Conservation (phyloP, 345 rosid genomes). For the Hibiscus tridactylites region DNA sequence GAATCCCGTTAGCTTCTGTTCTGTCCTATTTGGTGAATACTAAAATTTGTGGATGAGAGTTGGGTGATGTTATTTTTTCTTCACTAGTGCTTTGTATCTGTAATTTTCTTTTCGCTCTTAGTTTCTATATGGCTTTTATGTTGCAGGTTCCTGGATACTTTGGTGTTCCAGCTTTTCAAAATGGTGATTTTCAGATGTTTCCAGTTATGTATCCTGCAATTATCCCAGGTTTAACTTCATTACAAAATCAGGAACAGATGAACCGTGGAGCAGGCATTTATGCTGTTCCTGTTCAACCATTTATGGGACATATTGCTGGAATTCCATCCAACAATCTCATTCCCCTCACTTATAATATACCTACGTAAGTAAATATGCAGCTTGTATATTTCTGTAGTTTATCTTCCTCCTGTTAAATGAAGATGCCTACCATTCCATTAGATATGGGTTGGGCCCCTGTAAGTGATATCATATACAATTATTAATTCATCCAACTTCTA, state of each 20-base stretch:
- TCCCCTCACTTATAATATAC: constrained; percentile 82
- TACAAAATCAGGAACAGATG: constrained; percentile 50
- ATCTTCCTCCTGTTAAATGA: not conserved
- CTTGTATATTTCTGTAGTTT: not conserved
- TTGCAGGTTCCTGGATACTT: constrained; percentile 35
- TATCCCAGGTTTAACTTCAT: constrained; percentile 32
- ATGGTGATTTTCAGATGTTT: constrained; percentile 48
- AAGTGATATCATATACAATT: not conserved
- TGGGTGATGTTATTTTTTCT: not conserved
- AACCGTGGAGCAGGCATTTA: constrained; percentile 81
- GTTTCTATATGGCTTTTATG: constrained; percentile 7
- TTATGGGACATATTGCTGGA: constrained; percentile 51
- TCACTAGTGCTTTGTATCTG: not conserved
- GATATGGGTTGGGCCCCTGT: not conserved
- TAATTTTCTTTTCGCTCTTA: constrained; percentile 6
- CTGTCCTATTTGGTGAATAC: not conserved
- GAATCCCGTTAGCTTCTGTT: too few species aligned
- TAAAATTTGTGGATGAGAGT: not conserved
- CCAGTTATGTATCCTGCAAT: constrained; percentile 56
- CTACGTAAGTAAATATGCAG: constrained; percentile 54
- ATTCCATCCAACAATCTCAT: constrained; percentile 64
- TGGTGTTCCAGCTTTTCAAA: constrained; percentile 30
- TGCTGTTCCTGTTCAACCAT: constrained; percentile 69
- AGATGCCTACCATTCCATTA: not conserved
- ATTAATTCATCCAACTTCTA: not conserved